These are phyloP conservation scores for Stephania cephalantha DNA, from an alignment of 164 flowering plant genomes.

Conservation along the genomic window DNA sequence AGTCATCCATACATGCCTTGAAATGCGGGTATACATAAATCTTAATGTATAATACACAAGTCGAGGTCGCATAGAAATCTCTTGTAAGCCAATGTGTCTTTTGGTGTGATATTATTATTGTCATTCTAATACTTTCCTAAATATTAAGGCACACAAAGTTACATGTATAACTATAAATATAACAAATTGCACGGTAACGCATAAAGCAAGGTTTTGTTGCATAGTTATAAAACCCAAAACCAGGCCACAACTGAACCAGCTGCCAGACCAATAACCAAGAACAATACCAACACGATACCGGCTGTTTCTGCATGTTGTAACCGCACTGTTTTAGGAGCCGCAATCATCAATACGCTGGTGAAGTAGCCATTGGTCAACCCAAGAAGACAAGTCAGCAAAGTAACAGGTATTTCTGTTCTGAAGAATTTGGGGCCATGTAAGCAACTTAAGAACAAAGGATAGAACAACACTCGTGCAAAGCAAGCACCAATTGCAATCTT, in stretches of 20 bases:
- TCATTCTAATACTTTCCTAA: too few species aligned
- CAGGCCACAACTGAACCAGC: conserved; percentile 76
- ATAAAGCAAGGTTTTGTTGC: background rate
- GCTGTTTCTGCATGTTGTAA: conserved; percentile 83
- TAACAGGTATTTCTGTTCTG: conserved; percentile 81
- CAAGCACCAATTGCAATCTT: conserved; percentile 65
- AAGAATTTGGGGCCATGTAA: conserved; percentile 88
- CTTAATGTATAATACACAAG: too few species aligned
- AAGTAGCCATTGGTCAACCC: conserved; percentile 89
- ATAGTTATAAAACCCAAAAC: conserved; percentile 76
- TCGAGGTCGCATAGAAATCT: too few species aligned
- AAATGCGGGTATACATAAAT: too few species aligned
- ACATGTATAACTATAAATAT: too few species aligned
- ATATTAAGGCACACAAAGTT: too few species aligned
- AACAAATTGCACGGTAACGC: too few species aligned
- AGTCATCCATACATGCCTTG: too few species aligned
- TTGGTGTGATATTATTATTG: too few species aligned
- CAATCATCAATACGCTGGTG: conserved; percentile 75
- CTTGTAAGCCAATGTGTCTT: too few species aligned
- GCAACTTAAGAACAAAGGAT: conserved; percentile 74
- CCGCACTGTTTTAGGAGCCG: conserved; percentile 72
- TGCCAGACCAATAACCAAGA: conserved; percentile 71
- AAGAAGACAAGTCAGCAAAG: conserved; percentile 70
- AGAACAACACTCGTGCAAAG: conserved; percentile 60
- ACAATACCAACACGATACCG: conserved; percentile 74